Conservation (phyloP, 441 rosid species). For the Eruca vesicaria region DNA sequence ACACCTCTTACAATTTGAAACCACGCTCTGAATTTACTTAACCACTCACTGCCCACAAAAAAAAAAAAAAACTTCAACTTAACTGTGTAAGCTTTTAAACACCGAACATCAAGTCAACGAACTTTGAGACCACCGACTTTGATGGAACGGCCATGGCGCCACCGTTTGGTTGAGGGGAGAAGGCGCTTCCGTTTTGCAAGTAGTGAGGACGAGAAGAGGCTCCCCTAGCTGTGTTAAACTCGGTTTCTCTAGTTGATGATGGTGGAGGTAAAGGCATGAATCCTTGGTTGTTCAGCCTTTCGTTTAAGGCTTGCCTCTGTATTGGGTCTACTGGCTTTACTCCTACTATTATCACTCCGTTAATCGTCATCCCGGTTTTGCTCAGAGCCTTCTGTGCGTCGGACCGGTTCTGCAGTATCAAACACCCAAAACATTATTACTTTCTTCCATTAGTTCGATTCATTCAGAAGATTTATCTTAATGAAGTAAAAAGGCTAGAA, state of each 20-base stretch:
- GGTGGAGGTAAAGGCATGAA: conserved; percentile 79
- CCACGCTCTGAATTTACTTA: conserved; percentile 24
- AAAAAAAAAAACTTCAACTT: conserved; percentile 3
- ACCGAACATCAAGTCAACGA: conserved; percentile 85
- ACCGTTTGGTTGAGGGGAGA: conserved; percentile 53
- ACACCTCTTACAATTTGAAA: conserved; percentile 1
- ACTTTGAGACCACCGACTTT: conserved; percentile 75
- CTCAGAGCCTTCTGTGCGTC: conserved; percentile 90
- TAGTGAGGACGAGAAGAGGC: conserved; percentile 52
- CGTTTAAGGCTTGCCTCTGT: conserved; percentile 72
- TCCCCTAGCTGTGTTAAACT: conserved; percentile 37
- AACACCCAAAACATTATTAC: conserved; percentile 7
- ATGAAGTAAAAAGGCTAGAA: not conserved
- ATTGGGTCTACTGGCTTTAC: conserved; percentile 88
- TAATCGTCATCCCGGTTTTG: conserved; percentile 84
- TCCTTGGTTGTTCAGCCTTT: conserved; percentile 71
- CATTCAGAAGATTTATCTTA: not conserved
- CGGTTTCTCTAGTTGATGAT: conserved; percentile 45
- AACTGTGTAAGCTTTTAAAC: conserved; percentile 27
- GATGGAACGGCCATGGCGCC: conserved; percentile 85
- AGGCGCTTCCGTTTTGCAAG: conserved; percentile 61
- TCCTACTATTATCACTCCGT: conserved; percentile 74
- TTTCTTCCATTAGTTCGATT: not conserved
- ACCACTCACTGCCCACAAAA: conserved; percentile 16
- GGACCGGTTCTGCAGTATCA: conserved; percentile 58